These are phyloP conservation scores for Primulina huaijiensis DNA, from an alignment of 257 asterid genomes.

Conservation along the genomic window DNA sequence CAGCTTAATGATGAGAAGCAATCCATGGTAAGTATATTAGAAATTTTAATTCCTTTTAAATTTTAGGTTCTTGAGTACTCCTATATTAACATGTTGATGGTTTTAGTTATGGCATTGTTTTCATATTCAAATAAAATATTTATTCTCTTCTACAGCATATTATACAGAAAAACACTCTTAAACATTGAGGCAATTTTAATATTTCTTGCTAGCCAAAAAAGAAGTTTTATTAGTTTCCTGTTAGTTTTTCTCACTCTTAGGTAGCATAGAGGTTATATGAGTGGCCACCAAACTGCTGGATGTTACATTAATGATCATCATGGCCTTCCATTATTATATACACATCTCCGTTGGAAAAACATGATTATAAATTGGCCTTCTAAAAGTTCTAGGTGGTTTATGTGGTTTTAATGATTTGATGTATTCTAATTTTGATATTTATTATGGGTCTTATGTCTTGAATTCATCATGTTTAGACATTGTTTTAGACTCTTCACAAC, in stretches of 20 bases:
- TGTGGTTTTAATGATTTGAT: slow-evolving; percentile 1
- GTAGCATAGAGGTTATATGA: neutral
- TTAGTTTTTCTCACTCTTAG: neutral
- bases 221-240: neutral
- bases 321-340: neutral
- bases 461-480: slow-evolving; percentile 11
- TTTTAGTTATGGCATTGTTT: neutral
- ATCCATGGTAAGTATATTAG: slow-evolving; percentile 57
- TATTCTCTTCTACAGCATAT: neutral
- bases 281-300: neutral
- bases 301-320: neutral
- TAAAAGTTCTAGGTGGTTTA: neutral
- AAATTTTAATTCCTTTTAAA: slow-evolving; percentile 3
- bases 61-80: slow-evolving; percentile 9
- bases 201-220: neutral
- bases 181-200: neutral
- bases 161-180: neutral
- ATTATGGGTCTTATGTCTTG: neutral
- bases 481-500: slow-evolving; percentile 13
- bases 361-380: neutral
- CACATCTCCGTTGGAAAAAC: neutral
- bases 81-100: neutral
- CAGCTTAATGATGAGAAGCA: slow-evolving; percentile 95
- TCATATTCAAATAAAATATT: neutral
- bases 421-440: slow-evolving; percentile 6